Base-by-base conservation (phyloP, 176 grass and related monocot genomes). In the Oryza meyeriana region DNA sequence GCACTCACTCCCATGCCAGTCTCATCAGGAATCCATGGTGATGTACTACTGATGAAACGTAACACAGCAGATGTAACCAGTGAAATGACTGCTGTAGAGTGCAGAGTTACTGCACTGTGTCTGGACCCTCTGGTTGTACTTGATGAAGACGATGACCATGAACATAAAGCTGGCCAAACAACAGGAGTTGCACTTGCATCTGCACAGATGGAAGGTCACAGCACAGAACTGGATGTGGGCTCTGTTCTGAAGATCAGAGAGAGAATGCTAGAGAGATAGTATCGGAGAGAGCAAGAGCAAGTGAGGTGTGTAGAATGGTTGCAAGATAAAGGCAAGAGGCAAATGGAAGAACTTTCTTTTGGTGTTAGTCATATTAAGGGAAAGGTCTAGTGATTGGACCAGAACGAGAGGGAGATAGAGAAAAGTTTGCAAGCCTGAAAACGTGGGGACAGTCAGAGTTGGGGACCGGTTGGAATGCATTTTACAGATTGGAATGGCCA, bases 1-100 rank as follows among this genome's bases (percentile, higher is more conserved):
- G 62, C 83, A 75, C 79, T 88, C 86, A 86, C 79, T 88, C 83
- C 70, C 38, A 88, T 78, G 85, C 61, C 69, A n/a, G 3, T 72
- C 61, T 64, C 33, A 72, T 85, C 83, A 86, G 66, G 66, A 69
- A 86, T 90, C 68, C 78, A 85, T 81, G 87, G 64, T 10, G 79
- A 77, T 10, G 81, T n/a, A n/a, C 59, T 29, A 8, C 36, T 29
- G 79, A 71, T 25, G 87, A 28, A 66, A 74, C 11, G 68, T 11
- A 36, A 39, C 36, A 20, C 34, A n/a, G 71, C 27, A 45, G 87
- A 66, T 30, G 82, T 42, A 63, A 35, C 80, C 62, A 45, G 36
- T 55, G 61, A 42, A 44, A 64, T 65, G 81, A 80, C 78, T 36
- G 74, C 79, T 47, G 68, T 65, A 16, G 73, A 58, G 69, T 47